Evolutionary conservation across 352 stramenopile genomes (phyloP).

Genomic region (Globisporangium okanoganense): DNA sequence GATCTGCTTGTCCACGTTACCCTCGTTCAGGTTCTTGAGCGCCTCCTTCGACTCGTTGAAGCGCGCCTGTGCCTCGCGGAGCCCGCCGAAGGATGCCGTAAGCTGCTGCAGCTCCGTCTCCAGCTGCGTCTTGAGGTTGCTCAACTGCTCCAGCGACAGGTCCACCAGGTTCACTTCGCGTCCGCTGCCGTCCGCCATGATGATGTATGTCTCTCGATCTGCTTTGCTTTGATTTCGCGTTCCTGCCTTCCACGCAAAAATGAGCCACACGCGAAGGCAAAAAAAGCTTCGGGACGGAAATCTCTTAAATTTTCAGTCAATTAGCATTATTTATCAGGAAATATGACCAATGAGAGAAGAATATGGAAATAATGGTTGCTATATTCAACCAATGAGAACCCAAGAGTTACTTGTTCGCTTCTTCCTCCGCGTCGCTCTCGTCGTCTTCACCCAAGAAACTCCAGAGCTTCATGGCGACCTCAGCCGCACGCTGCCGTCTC

Average conservation of each 20-base stretch:
- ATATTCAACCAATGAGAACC: slow-evolving; percentile 3
- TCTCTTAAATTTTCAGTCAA: not conserved
- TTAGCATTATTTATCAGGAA: not conserved
- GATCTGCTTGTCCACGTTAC: slow-evolving; percentile 76
- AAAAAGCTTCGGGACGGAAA: not conserved
- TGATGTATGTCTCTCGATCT: slow-evolving; percentile 2
- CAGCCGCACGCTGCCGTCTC: slow-evolving; percentile 56
- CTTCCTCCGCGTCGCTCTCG: slow-evolving; percentile 28
- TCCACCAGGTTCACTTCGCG: slow-evolving; percentile 76
- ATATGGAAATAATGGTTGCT: not conserved
- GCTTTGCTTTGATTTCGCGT: not conserved
- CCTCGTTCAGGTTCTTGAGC: slow-evolving; percentile 47
- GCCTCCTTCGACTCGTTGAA: slow-evolving; percentile 81
- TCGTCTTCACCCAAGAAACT: slow-evolving; percentile 51
- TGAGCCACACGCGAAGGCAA: not conserved
- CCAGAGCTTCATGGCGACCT: slow-evolving; percentile 79
- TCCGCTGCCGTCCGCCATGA: slow-evolving; percentile 36
- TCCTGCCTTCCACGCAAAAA: slow-evolving; percentile 3
- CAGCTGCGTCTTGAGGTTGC: slow-evolving; percentile 87
- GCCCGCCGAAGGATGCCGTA: slow-evolving; percentile 54
- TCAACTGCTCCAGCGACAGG: slow-evolving; percentile 93
- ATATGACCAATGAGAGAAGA: not conserved
- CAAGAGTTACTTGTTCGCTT: slow-evolving; percentile 11
- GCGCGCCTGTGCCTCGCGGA: slow-evolving; percentile 73
- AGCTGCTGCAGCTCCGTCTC: slow-evolving; percentile 83